phyloP scores from a whole-genome alignment of 179 eudicot species.

The Beta macrorhiza region DNA sequence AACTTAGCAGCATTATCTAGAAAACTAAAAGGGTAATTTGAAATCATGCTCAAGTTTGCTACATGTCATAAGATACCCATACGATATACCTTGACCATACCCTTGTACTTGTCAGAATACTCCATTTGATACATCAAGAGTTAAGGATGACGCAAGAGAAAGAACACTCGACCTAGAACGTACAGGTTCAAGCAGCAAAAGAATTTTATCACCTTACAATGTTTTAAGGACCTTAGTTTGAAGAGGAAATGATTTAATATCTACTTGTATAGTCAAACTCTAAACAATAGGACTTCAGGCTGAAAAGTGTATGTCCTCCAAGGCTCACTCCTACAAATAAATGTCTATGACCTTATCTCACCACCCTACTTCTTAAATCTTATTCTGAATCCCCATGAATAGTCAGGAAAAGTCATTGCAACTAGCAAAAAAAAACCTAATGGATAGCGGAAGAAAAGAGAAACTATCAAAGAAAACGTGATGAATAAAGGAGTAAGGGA shows the following conservation, averaged over 20 bases:
- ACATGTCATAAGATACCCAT: too few relatives aligned
- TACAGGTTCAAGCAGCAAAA: neutral
- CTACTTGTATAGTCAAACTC: neutral
- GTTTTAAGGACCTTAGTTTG: neutral
- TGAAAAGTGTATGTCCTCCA: neutral
- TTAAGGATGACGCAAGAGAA: neutral
- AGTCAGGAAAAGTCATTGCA: neutral
- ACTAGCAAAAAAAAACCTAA: neutral
- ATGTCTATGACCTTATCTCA: neutral
- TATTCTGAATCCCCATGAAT: neutral
- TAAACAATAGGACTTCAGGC: neutral
- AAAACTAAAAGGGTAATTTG: too few relatives aligned
- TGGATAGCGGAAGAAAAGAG: neutral
- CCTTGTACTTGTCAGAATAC: too few relatives aligned
- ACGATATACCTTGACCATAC: too few relatives aligned
- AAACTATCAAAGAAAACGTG: neutral
- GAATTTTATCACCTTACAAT: neutral
- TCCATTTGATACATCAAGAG: too few relatives aligned
- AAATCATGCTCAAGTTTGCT: too few relatives aligned
- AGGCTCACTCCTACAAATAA: neutral
- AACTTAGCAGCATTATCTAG: too few relatives aligned
- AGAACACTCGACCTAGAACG: neutral
- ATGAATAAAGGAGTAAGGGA: neutral
- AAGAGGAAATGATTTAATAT: neutral
- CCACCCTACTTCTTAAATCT: neutral